These are phyloP conservation scores for Halophytophthora polymorphica DNA, from an alignment of 352 stramenopile genomes.

Conservation along the genomic window DNA sequence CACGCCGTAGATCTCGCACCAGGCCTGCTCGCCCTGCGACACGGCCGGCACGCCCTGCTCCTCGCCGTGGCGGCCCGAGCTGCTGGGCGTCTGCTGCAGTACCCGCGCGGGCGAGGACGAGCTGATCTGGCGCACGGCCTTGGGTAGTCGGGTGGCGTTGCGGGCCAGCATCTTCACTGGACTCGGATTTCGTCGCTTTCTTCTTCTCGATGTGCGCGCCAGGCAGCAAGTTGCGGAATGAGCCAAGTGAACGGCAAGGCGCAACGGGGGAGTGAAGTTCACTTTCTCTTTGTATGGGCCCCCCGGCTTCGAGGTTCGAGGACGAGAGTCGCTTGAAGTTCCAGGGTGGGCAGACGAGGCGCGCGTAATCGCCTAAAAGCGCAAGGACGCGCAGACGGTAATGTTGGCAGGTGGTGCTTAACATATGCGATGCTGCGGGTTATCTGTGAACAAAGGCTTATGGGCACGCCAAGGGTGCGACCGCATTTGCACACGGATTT, in stretches of 20 bases:
- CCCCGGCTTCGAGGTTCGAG: no score
- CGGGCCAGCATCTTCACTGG: slow-evolving; percentile 26
- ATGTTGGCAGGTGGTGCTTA: no score
- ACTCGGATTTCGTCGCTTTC: not conserved
- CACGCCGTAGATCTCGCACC: slow-evolving; percentile 75
- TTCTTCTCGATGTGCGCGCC: no score
- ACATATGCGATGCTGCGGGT: no score
- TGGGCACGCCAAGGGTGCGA: no score
- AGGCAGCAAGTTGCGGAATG: slow-evolving; percentile 20
- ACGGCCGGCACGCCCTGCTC: slow-evolving; percentile 22
- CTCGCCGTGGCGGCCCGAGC: slow-evolving; percentile 5
- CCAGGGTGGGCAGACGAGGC: no score
- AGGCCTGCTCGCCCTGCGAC: slow-evolving; percentile 56
- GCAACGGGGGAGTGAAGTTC: not conserved
- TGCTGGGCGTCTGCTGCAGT: slow-evolving; percentile 30
- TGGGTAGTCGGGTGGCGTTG: slow-evolving; percentile 24
- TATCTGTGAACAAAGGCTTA: no score
- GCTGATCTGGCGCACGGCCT: slow-evolving; percentile 27
- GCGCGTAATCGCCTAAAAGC: no score
- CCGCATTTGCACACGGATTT: no score
- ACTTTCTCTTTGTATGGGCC: not conserved
- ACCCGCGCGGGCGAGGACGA: slow-evolving; percentile 28
- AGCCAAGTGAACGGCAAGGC: slow-evolving; percentile 18
- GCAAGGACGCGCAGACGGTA: no score
- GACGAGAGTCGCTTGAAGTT: no score